A percentile compares a stretch with the other conserved stretches of the same genome.
Evolutionary conservation across 2,329 filamentous ascomycete genomes (phyloP).

Genomic region (Aspergillus sp.): DNA sequence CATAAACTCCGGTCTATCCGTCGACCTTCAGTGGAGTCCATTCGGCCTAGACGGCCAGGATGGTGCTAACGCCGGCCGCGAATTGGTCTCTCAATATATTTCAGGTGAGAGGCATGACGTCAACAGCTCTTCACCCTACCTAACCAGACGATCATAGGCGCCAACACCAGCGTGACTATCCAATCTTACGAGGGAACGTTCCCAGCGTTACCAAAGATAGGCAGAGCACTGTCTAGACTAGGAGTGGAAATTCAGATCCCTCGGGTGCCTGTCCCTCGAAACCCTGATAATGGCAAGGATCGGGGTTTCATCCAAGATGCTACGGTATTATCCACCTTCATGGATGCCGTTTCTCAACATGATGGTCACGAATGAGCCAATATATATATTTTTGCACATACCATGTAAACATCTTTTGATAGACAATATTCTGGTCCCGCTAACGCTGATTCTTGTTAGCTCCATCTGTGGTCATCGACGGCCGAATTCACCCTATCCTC

Average conservation of each 20-base stretch:
- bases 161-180: constrained; percentile 76
- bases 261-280: constrained; percentile 54
- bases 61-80: constrained; percentile 62
- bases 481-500: constrained; percentile 81
- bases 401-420: constrained; percentile 5
- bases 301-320: constrained; percentile 78
- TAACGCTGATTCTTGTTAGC: constrained; percentile 21
- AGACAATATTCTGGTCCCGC: constrained; percentile 25
- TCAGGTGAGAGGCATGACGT: constrained; percentile 55
- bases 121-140: not conserved
- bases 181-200: constrained; percentile 69
- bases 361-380: constrained; percentile 7
- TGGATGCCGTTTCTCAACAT: constrained; percentile 14
- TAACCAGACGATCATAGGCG: constrained; percentile 46
- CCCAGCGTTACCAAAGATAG: constrained; percentile 69
- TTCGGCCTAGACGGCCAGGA: constrained; percentile 57
- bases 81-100: constrained; percentile 79
- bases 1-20: constrained; percentile 66
- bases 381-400: constrained; percentile 6
- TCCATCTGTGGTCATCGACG: constrained; percentile 83
- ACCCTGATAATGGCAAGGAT: constrained; percentile 41
- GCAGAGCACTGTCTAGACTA: constrained; percentile 68
- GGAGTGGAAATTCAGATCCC: constrained; percentile 71
- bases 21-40: constrained; percentile 75
- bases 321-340: constrained; percentile 49